A percentile compares a stretch with the other conserved stretches of the same genome.
Conservation (phyloP, 2,329 filamentous ascomycete species). For the Magnaporthiopsis rhizophila region DNA sequence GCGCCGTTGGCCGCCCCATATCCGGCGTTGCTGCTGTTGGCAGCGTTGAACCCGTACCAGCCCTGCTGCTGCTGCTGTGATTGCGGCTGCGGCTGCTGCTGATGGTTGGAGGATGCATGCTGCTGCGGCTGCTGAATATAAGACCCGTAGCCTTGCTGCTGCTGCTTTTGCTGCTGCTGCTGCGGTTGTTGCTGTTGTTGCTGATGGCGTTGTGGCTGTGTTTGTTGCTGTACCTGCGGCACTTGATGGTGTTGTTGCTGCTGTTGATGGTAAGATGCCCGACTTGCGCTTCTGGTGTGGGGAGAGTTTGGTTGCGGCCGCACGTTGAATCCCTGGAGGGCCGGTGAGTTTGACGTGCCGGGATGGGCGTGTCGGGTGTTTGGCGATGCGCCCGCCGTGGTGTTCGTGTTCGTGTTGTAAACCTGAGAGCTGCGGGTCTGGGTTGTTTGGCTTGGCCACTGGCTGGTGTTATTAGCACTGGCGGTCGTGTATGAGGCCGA, state of each 20-base stretch:
- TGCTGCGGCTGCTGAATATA: slow-evolving; percentile 15
- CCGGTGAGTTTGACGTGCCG: slow-evolving; percentile 13
- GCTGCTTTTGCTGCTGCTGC: slow-evolving; percentile 14
- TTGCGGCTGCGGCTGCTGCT: slow-evolving; percentile 14
- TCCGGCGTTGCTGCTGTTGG: slow-evolving; percentile 15
- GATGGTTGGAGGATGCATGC: slow-evolving; percentile 10
- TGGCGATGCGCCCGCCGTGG: slow-evolving; percentile 15
- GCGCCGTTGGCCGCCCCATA: slow-evolving; percentile 14
- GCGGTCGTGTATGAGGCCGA: slow-evolving; percentile 22
- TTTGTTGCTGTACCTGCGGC: slow-evolving; percentile 14
- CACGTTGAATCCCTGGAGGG: slow-evolving; percentile 15
- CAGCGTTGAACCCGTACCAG: slow-evolving; percentile 26
- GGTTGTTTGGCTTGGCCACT: slow-evolving; percentile 19
- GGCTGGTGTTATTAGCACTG: slow-evolving; percentile 14
- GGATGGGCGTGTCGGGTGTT: slow-evolving; percentile 9
- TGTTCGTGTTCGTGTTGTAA: slow-evolving; percentile 20
- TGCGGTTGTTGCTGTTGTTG: slow-evolving; percentile 17
- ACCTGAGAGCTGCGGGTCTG: slow-evolving; percentile 15
- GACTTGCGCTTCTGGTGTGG: slow-evolving; percentile 14
- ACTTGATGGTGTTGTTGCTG: slow-evolving; percentile 16
- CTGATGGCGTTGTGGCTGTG: slow-evolving; percentile 11
- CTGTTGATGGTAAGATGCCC: slow-evolving; percentile 17
- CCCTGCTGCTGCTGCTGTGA: slow-evolving; percentile 16
- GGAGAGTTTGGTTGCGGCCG: slow-evolving; percentile 19
- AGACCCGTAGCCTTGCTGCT: slow-evolving; percentile 20